Evolutionary conservation across 1,139 yeast genomes (phyloP).

Genomic region (Saccharomyces hybrid): DNA sequence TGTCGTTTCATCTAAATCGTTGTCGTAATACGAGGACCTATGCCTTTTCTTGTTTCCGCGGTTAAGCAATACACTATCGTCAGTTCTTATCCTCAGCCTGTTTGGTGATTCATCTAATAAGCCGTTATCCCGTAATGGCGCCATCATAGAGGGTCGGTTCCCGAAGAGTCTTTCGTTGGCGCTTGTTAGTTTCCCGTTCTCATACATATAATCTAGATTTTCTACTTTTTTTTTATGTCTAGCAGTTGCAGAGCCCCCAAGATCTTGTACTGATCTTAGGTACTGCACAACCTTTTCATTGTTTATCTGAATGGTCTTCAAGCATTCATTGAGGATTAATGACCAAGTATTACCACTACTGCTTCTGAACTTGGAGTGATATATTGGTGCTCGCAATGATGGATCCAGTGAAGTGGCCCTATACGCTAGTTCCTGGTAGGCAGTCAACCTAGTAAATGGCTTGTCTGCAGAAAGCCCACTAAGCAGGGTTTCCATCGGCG

Average conservation of each 20-base stretch:
- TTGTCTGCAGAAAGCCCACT: slow-evolving; percentile 56
- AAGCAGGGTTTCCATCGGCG: slow-evolving; percentile 65
- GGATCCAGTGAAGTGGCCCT: slow-evolving; percentile 43
- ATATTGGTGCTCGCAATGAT: slow-evolving; percentile 46
- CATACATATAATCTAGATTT: background rate
- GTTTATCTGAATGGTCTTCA: slow-evolving; percentile 38
- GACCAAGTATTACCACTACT: slow-evolving; percentile 45
- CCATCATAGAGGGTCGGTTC: slow-evolving; percentile 15
- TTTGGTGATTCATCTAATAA: background rate
- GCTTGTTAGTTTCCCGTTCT: background rate
- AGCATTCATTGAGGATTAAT: slow-evolving; percentile 51
- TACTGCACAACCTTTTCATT: slow-evolving; percentile 24
- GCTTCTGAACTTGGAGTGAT: slow-evolving; percentile 39
- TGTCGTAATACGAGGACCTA: slow-evolving; percentile 9
- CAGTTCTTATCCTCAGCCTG: background rate
- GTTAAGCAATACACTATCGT: background rate
- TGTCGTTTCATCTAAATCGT: slow-evolving; percentile 9
- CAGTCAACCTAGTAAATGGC: slow-evolving; percentile 55
- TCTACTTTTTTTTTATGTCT: background rate
- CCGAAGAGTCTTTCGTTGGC: slow-evolving; percentile 21
- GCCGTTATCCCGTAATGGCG: background rate
- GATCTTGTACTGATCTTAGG: slow-evolving; percentile 17
- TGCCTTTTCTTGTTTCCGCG: slow-evolving; percentile 6
- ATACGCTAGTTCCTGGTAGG: slow-evolving; percentile 67
- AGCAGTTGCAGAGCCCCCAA: background rate